A percentile compares a stretch with the other conserved stretches of the same genome.
Evolutionary conservation across 768 basidiomycete species (phyloP).

Genomic region (Coprinellus micaceus): DNA sequence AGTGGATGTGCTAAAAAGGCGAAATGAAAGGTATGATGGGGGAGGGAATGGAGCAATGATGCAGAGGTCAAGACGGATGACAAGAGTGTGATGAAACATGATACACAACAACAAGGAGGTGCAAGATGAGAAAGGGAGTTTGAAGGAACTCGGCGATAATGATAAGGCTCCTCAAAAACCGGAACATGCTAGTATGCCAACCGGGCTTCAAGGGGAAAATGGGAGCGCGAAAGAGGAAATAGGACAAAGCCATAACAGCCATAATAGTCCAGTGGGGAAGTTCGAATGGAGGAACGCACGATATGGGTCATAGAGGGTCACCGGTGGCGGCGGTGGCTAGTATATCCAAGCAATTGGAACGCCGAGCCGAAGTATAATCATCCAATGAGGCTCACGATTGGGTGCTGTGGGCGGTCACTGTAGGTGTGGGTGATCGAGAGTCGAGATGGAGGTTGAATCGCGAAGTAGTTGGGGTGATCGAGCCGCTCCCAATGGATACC

Average conservation of each 20-base stretch:
- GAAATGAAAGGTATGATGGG: not conserved
- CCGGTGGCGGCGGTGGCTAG: not conserved
- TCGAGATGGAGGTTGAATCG: conserved; percentile 13
- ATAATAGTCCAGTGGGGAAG: not conserved
- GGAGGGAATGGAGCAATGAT: not conserved
- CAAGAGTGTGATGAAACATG: not conserved
- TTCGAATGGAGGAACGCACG: not conserved
- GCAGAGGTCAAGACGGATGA: not conserved
- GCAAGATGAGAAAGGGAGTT: not conserved
- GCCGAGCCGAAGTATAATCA: not conserved
- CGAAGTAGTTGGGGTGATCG: conserved; percentile 24
- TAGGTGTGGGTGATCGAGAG: conserved; percentile 8
- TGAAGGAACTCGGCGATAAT: not conserved
- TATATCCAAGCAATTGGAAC: too few species aligned
- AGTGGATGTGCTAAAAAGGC: not conserved
- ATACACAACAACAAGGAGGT: not conserved
- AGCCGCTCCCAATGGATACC: conserved; percentile 16
- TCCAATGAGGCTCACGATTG: not conserved
- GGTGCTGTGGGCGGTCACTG: not conserved
- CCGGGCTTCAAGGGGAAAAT: not conserved
- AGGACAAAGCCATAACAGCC: not conserved
- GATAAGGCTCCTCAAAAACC: not conserved
- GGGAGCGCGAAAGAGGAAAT: not conserved
- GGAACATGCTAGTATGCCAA: not conserved
- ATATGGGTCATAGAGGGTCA: not conserved